These are phyloP conservation scores for Jacaranda copaia DNA, from an alignment of 257 asterid species.

Conservation along the genomic window DNA sequence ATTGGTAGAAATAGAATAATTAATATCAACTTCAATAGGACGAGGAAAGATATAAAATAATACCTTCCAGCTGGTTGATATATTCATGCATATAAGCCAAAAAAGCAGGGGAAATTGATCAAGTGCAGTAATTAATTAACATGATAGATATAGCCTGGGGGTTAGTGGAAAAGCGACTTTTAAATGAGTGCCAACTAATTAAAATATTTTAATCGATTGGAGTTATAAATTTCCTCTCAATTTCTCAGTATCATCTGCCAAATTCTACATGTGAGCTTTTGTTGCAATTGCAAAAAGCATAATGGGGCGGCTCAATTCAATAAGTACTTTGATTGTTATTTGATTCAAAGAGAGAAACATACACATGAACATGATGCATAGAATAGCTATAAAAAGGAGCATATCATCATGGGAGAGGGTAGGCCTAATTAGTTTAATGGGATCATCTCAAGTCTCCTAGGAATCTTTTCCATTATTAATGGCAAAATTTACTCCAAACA, in stretches of 20 bases:
- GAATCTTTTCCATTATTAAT: constrained; percentile 28
- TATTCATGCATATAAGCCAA: too few relatives aligned
- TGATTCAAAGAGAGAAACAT: not conserved
- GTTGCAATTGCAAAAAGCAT: not conserved
- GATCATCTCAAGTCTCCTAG: not conserved
- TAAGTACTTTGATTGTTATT: not conserved
- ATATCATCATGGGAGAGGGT: constrained; percentile 18
- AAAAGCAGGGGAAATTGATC: too few relatives aligned
- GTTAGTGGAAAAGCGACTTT: not conserved
- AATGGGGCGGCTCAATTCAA: constrained; percentile 35
- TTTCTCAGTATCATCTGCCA: not conserved
- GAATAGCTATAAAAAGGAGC: constrained; percentile 19
- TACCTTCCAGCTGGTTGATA: too few relatives aligned
- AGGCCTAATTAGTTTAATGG: constrained; percentile 17
- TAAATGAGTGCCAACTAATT: not conserved
- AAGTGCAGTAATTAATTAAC: too few relatives aligned
- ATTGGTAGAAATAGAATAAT: not conserved
- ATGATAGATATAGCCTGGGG: too few relatives aligned
- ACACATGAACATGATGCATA: not conserved
- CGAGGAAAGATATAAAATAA: too few relatives aligned
- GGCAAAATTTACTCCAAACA: constrained; percentile 23
- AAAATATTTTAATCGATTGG: not conserved
- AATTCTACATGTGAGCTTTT: not conserved
- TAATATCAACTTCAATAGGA: too few relatives aligned
- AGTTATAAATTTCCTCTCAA: not conserved